Conservation (phyloP, 108 stramenopile genomes). For the Skeletonema marinoi region DNA sequence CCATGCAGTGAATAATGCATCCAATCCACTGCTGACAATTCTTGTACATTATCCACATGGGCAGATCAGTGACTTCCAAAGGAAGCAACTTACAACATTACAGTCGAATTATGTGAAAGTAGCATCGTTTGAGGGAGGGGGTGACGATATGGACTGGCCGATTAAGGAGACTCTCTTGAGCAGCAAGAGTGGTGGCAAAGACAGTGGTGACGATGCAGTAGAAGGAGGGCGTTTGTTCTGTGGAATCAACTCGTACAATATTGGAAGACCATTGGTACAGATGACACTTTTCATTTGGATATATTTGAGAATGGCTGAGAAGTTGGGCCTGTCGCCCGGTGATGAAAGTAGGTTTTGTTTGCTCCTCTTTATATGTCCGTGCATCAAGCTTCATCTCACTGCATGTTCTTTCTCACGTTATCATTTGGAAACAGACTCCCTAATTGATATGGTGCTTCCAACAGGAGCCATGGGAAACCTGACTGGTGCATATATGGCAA, state of each 20-base stretch:
- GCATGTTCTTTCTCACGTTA: not conserved
- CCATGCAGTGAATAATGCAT: conserved; percentile 74
- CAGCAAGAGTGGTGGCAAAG: not conserved
- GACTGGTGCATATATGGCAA: conserved; percentile 76
- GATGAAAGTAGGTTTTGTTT: conserved; percentile 25
- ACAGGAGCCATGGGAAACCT: conserved; percentile 95
- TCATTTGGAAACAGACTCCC: conserved; percentile 14
- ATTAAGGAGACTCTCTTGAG: conserved; percentile 69
- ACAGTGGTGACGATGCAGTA: conserved; percentile 1
- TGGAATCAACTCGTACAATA: conserved; percentile 90
- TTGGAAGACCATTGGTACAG: conserved; percentile 83
- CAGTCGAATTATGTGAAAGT: conserved; percentile 60
- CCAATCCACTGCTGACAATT: conserved; percentile 60
- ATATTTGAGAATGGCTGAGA: conserved; percentile 74
- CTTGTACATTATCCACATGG: conserved; percentile 87
- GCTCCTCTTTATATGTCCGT: too few relatives aligned
- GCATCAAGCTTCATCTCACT: not conserved
- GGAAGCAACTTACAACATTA: conserved; percentile 80
- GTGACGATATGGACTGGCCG: conserved; percentile 93
- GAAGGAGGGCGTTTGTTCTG: conserved; percentile 29
- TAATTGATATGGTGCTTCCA: conserved; percentile 79
- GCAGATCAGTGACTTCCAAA: conserved; percentile 86
- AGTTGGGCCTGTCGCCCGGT: conserved; percentile 37
- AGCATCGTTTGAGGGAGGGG: conserved; percentile 83
- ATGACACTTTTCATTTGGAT: conserved; percentile 89